These are phyloP conservation scores for Cyberlindnera lachancei DNA, from an alignment of 805 yeast genomes.

Conservation along the genomic window DNA sequence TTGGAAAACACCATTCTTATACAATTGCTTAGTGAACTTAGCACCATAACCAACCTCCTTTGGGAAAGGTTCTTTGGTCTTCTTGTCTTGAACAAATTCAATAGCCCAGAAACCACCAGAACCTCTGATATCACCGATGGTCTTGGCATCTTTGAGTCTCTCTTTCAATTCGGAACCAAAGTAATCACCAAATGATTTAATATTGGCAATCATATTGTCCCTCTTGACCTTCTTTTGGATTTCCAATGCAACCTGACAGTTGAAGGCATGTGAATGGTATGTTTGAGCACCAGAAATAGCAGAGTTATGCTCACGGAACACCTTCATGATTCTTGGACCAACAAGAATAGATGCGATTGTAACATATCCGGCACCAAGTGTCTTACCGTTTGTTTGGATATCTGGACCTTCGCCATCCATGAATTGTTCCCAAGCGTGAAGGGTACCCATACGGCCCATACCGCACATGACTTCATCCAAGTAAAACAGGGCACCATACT, in stretches of 20 bases:
- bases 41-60: constrained; percentile 22
- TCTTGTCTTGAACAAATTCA: constrained; percentile 41
- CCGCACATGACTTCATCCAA: constrained; percentile 54
- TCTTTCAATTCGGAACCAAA: constrained; percentile 30
- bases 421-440: constrained; percentile 38
- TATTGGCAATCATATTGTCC: constrained; percentile 32
- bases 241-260: constrained; percentile 38
- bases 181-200: constrained; percentile 35
- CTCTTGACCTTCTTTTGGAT: constrained; percentile 35
- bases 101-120: constrained; percentile 48
- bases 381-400: constrained; percentile 40
- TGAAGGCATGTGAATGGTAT: constrained; percentile 39
- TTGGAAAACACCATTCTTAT: constrained; percentile 33
- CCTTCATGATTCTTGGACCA: constrained; percentile 29
- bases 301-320: constrained; percentile 21
- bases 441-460: constrained; percentile 42
- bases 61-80: constrained; percentile 39
- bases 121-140: constrained; percentile 48
- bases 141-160: constrained; percentile 23
- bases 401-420: constrained; percentile 37
- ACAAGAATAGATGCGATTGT: constrained; percentile 39
- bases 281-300: constrained; percentile 40
- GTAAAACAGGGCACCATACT: constrained; percentile 42
- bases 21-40: constrained; percentile 28
- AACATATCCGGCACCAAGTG: constrained; percentile 40